These are phyloP conservation scores for Carex pumila DNA, from an alignment of 176 grass and related monocot species.

Conservation along the genomic window DNA sequence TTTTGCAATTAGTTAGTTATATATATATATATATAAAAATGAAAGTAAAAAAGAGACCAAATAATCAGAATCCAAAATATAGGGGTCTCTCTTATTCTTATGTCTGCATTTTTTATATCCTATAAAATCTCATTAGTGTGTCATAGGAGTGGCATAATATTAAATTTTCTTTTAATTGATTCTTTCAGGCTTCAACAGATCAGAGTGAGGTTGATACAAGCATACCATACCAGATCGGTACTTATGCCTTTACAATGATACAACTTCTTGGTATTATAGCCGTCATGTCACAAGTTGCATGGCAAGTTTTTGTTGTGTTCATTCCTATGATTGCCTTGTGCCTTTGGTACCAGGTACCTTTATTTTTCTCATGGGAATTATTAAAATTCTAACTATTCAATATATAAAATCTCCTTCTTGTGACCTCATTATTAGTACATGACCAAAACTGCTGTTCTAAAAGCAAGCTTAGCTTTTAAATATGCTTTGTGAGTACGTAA, in stretches of 20 bases:
- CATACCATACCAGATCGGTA: slow-evolving; percentile 42
- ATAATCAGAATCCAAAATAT: neutral
- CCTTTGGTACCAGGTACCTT: slow-evolving; percentile 74
- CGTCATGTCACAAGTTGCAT: slow-evolving; percentile 88
- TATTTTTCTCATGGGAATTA: neutral
- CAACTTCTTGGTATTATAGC: slow-evolving; percentile 76
- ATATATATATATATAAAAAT: neutral
- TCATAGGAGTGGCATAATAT: neutral
- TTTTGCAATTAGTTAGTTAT: neutral
- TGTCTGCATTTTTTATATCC: neutral
- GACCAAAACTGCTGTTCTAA: neutral
- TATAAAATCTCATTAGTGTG: neutral
- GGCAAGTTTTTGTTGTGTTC: slow-evolving; percentile 75
- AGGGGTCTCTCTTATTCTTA: slow-evolving; percentile 6
- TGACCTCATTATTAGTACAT: neutral
- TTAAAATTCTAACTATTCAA: neutral
- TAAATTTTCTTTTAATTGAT: neutral
- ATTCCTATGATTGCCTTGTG: slow-evolving; percentile 57
- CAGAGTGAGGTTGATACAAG: slow-evolving; percentile 62
- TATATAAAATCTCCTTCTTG: neutral
- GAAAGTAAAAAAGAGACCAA: neutral
- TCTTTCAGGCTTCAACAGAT: slow-evolving; percentile 65
- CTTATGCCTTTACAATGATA: slow-evolving; percentile 52
- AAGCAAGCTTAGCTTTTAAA: neutral
- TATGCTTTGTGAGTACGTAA: no score